Evolutionary conservation across 78 protist genomes (phyloP).

Genomic region (Speleostelium caveatum): DNA sequence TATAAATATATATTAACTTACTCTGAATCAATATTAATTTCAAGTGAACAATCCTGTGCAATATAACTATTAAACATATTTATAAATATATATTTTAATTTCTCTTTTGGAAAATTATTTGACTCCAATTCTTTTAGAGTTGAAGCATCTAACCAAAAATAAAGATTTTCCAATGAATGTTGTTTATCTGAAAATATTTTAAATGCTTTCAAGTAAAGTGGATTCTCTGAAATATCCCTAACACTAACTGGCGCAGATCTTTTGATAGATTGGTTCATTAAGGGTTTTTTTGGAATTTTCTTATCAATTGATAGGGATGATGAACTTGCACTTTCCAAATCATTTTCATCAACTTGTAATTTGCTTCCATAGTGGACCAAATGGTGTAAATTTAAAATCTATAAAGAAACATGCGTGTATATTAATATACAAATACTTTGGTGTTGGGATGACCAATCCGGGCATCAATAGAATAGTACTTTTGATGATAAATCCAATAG

Average conservation of each 20-base stretch:
- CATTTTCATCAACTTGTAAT: not conserved
- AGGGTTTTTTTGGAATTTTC: too few species aligned
- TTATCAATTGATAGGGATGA: too few species aligned
- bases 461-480: slow-evolving; percentile 5
- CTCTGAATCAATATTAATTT: slow-evolving; percentile 72
- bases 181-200: slow-evolving; percentile 76
- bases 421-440: not conserved
- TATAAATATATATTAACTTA: slow-evolving; percentile 1
- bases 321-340: too few species aligned
- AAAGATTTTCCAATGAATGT: slow-evolving; percentile 64
- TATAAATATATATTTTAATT: slow-evolving; percentile 13
- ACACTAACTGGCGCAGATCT: slow-evolving; percentile 35
- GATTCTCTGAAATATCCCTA: slow-evolving; percentile 22
- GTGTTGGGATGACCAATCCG: too few species aligned
- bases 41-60: slow-evolving; percentile 15
- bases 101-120: slow-evolving; percentile 13
- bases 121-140: slow-evolving; percentile 53
- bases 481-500: slow-evolving; percentile 39
- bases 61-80: slow-evolving; percentile 60
- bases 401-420: not conserved
- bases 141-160: slow-evolving; percentile 48
- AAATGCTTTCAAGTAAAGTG: slow-evolving; percentile 64
- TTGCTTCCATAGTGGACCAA: slow-evolving; percentile 62
- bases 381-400: slow-evolving; percentile 71
- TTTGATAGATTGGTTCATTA: not conserved